Evolutionary conservation across 2,329 filamentous ascomycete species (phyloP).

Genomic region (Paracoccidioides lutzii): DNA sequence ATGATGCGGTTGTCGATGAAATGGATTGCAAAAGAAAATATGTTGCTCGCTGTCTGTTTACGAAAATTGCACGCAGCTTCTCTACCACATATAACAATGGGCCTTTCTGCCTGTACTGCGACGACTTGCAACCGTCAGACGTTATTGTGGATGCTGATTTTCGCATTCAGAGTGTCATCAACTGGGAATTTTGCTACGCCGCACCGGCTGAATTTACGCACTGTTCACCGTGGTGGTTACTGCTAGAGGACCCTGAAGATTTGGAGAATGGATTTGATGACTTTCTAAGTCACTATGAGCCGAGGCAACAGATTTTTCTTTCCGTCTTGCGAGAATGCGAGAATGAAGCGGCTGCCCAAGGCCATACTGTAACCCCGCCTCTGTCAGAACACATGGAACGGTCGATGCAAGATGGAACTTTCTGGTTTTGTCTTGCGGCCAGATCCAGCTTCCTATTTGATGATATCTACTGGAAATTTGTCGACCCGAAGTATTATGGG

Average conservation of each 20-base stretch:
- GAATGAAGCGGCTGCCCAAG: too few species aligned
- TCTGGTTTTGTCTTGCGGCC: slow-evolving; percentile 13
- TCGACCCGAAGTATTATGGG: slow-evolving; percentile 6
- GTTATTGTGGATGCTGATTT: slow-evolving; percentile 11
- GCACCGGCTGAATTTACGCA: slow-evolving; percentile 11
- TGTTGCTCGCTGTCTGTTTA: slow-evolving; percentile 31
- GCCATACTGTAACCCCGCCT: too few species aligned
- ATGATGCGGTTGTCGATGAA: slow-evolving; percentile 24
- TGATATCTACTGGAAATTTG: slow-evolving; percentile 11
- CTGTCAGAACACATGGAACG: slow-evolving; percentile 10
- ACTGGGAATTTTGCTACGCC: slow-evolving; percentile 16
- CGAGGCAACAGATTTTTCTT: neutral
- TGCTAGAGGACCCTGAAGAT: slow-evolving; percentile 8
- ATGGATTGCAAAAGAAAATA: slow-evolving; percentile 33
- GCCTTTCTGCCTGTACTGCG: slow-evolving; percentile 13
- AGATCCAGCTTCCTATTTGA: slow-evolving; percentile 12
- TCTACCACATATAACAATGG: slow-evolving; percentile 12
- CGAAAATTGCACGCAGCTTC: slow-evolving; percentile 16
- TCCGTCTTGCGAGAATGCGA: neutral
- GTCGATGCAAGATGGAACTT: slow-evolving; percentile 11
- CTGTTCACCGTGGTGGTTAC: slow-evolving; percentile 12
- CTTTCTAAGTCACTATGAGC: slow-evolving; percentile 8
- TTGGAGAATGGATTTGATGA: slow-evolving; percentile 12
- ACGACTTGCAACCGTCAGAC: slow-evolving; percentile 15
- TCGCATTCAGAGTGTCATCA: slow-evolving; percentile 11